Conservation (phyloP, 164 flowering plant species). For the Vitis labrusca region DNA sequence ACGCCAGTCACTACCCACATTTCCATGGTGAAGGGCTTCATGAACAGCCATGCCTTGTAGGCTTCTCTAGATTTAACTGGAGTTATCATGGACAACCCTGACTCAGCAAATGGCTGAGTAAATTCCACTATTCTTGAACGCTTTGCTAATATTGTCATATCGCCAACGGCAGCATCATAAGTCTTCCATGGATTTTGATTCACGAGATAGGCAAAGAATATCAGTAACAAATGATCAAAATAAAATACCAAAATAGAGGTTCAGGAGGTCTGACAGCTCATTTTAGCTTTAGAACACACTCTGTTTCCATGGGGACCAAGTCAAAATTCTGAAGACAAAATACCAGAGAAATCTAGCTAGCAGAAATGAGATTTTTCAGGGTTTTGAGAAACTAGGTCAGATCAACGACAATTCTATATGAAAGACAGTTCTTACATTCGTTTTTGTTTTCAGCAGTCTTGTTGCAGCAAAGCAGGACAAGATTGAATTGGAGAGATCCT, state of each 20-base stretch:
- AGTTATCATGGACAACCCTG: slow-evolving; percentile 45
- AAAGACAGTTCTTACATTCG: no score
- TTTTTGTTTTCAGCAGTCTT: no score
- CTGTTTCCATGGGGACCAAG: no score
- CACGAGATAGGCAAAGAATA: slow-evolving; percentile 1
- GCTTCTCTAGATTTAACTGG: slow-evolving; percentile 23
- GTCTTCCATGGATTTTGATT: slow-evolving; percentile 22
- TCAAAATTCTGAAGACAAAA: no score
- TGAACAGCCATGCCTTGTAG: slow-evolving; percentile 32
- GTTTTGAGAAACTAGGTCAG: no score
- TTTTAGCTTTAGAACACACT: background rate
- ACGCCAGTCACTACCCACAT: slow-evolving; percentile 48
- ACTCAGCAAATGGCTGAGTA: slow-evolving; percentile 49
- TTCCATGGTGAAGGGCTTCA: slow-evolving; percentile 49
- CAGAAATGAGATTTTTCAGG: no score
- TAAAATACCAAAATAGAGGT: background rate
- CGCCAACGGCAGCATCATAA: slow-evolving; percentile 48
- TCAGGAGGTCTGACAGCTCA: background rate
- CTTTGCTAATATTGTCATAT: slow-evolving; percentile 41
- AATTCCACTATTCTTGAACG: slow-evolving; percentile 45
- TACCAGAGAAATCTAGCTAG: no score
- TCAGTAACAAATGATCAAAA: background rate
- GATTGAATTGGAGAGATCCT: no score
- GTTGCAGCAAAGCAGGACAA: no score
- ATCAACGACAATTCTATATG: no score